Evolutionary conservation across 192 early-diverging fungal genomes (phyloP), one percentile per base, ranked within the genome.

Genomic region (Polychytrium aggregatum): DNA sequence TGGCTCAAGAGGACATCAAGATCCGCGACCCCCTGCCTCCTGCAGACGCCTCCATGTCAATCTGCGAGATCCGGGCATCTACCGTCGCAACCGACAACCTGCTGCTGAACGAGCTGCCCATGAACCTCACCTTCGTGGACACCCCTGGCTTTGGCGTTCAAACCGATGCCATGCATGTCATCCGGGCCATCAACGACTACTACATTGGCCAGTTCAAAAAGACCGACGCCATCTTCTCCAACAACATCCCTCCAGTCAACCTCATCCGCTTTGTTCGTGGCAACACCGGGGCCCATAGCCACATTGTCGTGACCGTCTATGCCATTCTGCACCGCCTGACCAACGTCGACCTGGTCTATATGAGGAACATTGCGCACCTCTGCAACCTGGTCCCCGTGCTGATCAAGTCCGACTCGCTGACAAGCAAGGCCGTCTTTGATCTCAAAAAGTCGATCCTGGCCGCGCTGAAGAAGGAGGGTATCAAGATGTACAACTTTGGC

Each of bases 301-400:
- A 72, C 48, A 56, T 69, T 1, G 62, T 70, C 36, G 37, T 67
- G 18, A 54, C 35, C 39, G 21, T 72, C n/a, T 72, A 65, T 48
- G 53, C 57, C 22, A 56, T 72, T 25, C 46, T 72, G 40, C 46
- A 82, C 47, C 68, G 81, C 1, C 27, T 82, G 8, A 84, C 82
- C 42, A 67, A 73, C n/a, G 72, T 80, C n/a, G 83, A 85, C 53
- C 44, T 83, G 17, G 83, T 85, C 56, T 85, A 73, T 46, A 76
- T 85, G 67, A 63, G 78, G 26, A 59, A 72, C 29, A 60, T 83
- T 31, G 55, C 67, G 33, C 74, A 72, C 30, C 63, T 71, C 11
- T 68, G 81, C 17, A 75, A 71, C 46, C 63, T 86, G 9, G 60
- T 88, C 20, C 84, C 84, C 9, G 65, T 86, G 20, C 77, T 86